Percentiles rank a stretch among this genome's conserved stretches.
phyloP scores from a whole-genome alignment of 176 grass and related monocot genomes.

The Canna indica region DNA sequence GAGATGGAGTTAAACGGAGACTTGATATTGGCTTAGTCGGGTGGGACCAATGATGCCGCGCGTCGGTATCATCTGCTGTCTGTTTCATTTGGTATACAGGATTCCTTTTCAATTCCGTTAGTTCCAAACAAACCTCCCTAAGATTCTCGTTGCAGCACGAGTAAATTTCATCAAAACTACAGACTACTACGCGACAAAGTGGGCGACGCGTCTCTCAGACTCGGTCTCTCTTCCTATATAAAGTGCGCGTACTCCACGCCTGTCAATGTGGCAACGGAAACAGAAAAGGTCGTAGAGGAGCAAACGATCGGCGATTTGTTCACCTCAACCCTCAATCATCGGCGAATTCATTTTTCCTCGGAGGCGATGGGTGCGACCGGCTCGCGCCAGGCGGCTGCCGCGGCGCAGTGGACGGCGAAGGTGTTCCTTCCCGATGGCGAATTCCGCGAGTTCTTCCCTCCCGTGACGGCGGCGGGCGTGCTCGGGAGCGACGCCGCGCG shows the following conservation, averaged over 20 bases:
- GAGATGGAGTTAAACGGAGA: too few relatives aligned
- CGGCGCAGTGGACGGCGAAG: constrained; percentile 26
- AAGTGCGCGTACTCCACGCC: neutral
- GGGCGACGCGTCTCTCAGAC: neutral
- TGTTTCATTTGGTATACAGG: too few relatives aligned
- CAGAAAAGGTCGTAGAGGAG: neutral
- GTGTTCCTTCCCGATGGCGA: constrained; percentile 54
- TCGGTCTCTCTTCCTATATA: neutral
- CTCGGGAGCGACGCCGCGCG: constrained; percentile 29
- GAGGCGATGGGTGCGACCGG: constrained; percentile 64
- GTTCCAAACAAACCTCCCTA: too few relatives aligned
- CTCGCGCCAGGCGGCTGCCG: constrained; percentile 32
- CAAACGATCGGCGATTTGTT: too few relatives aligned
- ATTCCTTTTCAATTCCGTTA: too few relatives aligned
- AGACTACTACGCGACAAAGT: neutral
- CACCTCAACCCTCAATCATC: too few relatives aligned
- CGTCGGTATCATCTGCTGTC: too few relatives aligned
- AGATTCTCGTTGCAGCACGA: too few relatives aligned
- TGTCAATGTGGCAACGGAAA: neutral
- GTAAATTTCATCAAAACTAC: neutral
- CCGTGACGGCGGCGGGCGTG: constrained; percentile 26
- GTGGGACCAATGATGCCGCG: too few relatives aligned
- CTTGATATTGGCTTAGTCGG: too few relatives aligned
- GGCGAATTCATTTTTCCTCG: too few relatives aligned
- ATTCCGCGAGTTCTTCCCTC: constrained; percentile 39